These are phyloP conservation scores for Kwoniella dendrophila DNA, from an alignment of 768 basidiomycete genomes.

Conservation along the genomic window DNA sequence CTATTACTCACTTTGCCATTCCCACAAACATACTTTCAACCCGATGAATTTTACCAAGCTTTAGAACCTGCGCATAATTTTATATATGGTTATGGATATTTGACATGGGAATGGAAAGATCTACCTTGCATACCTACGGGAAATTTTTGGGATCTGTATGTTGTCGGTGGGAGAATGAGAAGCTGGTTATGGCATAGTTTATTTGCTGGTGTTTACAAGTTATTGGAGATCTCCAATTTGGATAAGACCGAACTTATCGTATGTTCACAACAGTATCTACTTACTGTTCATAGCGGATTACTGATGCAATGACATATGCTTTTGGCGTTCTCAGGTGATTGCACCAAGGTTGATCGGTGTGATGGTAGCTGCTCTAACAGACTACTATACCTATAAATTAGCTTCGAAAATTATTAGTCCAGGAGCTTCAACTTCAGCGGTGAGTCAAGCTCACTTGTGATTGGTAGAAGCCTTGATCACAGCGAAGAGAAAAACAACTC, in stretches of 20 bases:
- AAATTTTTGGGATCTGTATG: constrained; percentile 53
- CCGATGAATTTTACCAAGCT: constrained; percentile 95
- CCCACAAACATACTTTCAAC: constrained; percentile 88
- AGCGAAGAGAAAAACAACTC: background rate
- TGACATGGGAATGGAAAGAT: constrained; percentile 92
- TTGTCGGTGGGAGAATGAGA: constrained; percentile 42
- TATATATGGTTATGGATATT: constrained; percentile 86
- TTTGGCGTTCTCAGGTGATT: constrained; percentile 62
- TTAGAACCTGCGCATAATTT: constrained; percentile 85
- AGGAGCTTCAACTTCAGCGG: constrained; percentile 65
- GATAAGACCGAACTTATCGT: constrained; percentile 69
- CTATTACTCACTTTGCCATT: constrained; percentile 60
- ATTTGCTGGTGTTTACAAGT: constrained; percentile 77
- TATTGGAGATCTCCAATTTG: constrained; percentile 64
- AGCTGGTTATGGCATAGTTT: constrained; percentile 69
- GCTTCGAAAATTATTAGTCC: constrained; percentile 65
- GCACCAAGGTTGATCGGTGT: constrained; percentile 79
- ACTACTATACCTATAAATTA: constrained; percentile 71
- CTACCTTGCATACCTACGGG: constrained; percentile 15
- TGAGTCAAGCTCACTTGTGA: constrained; percentile 58
- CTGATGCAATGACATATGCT: background rate
- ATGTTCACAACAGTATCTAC: constrained; percentile 47
- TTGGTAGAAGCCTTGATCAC: background rate
- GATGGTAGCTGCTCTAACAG: constrained; percentile 73
- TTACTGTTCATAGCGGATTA: background rate